Percentiles rank a stretch among this genome's conserved stretches.
Evolutionary conservation across 805 yeast genomes (phyloP).

Genomic region (Maudiozyma bulderi): DNA sequence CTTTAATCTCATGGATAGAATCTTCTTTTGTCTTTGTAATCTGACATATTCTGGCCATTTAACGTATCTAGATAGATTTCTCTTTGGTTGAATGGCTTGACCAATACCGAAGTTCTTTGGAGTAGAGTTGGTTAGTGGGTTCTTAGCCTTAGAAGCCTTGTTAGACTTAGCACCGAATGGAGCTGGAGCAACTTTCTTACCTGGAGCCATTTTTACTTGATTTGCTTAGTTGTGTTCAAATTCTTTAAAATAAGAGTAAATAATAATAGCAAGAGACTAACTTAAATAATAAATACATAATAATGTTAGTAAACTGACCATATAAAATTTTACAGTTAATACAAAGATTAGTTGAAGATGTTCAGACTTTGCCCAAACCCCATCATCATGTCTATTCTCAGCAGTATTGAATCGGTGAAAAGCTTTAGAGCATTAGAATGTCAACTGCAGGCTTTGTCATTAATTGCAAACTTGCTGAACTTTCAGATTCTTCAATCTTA

Average conservation of each 20-base stretch:
- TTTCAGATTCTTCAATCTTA: too few relatives aligned
- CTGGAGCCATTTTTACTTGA: slow-evolving; percentile 36
- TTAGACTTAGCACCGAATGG: slow-evolving; percentile 74
- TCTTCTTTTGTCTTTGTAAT: slow-evolving; percentile 98
- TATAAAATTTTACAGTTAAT: too few relatives aligned
- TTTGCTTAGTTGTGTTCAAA: slow-evolving; percentile 16
- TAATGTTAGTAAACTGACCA: too few relatives aligned
- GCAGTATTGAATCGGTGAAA: too few relatives aligned
- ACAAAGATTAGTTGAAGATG: too few relatives aligned
- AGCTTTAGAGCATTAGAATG: too few relatives aligned
- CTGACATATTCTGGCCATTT: slow-evolving; percentile 99
- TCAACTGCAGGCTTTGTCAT: too few relatives aligned
- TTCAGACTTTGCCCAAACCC: too few relatives aligned
- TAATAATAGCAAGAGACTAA: too few relatives aligned
- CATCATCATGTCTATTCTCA: too few relatives aligned
- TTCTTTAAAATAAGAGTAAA: not conserved
- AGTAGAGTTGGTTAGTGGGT: slow-evolving; percentile 82
- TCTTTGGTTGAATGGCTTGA: slow-evolving; percentile 88
- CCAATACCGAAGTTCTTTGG: slow-evolving; percentile 96
- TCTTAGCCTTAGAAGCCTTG: slow-evolving; percentile 52
- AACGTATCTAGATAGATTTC: slow-evolving; percentile 93
- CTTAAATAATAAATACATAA: too few relatives aligned
- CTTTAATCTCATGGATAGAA: slow-evolving; percentile 89
- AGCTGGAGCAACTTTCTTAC: slow-evolving; percentile 94
- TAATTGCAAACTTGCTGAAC: too few relatives aligned